These are phyloP conservation scores for Cerrena zonata DNA, from an alignment of 1,284 basidiomycete species.

Conservation along the genomic window DNA sequence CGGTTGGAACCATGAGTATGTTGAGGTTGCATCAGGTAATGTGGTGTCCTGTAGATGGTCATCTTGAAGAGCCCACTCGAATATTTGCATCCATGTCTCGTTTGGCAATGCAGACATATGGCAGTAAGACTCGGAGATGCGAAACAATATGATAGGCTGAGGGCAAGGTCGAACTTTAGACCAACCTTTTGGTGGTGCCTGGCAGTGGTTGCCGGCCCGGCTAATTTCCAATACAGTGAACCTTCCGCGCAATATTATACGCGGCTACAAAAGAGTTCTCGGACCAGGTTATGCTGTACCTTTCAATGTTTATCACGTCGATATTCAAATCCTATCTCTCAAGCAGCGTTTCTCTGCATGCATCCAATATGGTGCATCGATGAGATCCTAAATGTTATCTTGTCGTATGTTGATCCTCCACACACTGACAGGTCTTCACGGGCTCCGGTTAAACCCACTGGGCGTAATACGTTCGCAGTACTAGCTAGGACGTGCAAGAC, in stretches of 20 bases:
- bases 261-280: too few relatives aligned
- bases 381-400: constrained; percentile 9
- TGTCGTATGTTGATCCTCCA: not conserved
- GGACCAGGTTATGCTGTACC: too few relatives aligned
- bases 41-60: constrained; percentile 53
- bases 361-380: constrained; percentile 11
- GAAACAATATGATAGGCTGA: too few relatives aligned
- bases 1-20: constrained; percentile 55
- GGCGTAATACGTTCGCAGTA: constrained; percentile 18
- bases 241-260: not conserved
- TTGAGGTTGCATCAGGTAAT: constrained; percentile 52
- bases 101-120: constrained; percentile 42
- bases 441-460: not conserved
- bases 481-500: constrained; percentile 25
- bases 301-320: too few relatives aligned
- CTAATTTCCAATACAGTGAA: too few relatives aligned
- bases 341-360: not conserved
- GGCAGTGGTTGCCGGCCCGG: not conserved
- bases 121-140: too few relatives aligned
- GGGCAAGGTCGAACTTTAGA: too few relatives aligned
- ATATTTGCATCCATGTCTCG: constrained; percentile 64
- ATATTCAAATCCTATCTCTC: too few relatives aligned
- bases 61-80: constrained; percentile 62
- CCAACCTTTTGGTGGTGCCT: too few relatives aligned
- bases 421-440: not conserved